Base-by-base conservation (phyloP, 2,329 filamentous ascomycete genomes). In the Cytospora piceae region DNA sequence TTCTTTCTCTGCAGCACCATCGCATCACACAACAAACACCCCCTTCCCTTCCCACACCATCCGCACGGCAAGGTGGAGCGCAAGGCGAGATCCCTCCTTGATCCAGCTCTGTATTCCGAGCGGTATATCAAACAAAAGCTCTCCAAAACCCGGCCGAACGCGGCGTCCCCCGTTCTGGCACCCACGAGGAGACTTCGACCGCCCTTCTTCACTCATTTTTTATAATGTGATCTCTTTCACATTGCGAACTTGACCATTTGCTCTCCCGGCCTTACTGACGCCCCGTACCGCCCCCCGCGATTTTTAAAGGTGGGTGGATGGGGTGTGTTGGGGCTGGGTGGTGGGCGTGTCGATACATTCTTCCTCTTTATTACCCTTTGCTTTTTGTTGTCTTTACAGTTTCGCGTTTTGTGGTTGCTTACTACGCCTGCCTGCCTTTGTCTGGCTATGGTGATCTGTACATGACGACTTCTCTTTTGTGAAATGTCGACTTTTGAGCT, bases 61-160 rank as follows among this genome's bases (percentile, higher is more conserved):
- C 85, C 87, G 87, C 87, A 87, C 85, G 86, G 86, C 86, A 83
- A 86, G 87, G 87, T 90, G 87, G 87, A 90, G 87, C 86, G 85
- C 87, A 90, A 90, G 87, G 87, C 85, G 86, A 89, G 87, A 87
- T 76, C 80, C 80, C 86, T 90, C 87, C 87, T 90, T 90, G 87
- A 83, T 74, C 75, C 79, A 82, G 83, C 86, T 89, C 85, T 89
- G 87, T 90, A 90, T 89, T 89, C 87, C 85, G 87, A 88, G 87
- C 87, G 87, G 86, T 85, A 90, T 68, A 90, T 83, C 69, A 80
- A 85, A 68, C 42, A 68, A 64, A 59, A n/a, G 61, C 42, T 29
- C 20, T 34, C 32, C 14, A 20, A 20, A 27, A 46, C 63, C 58
- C 34, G n/a, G 27, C 60, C 53, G 52, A 46, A 34, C 31, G 61